Conservation (phyloP, 352 stramenopile genomes). For the Chrysophaeum taylorii region DNA sequence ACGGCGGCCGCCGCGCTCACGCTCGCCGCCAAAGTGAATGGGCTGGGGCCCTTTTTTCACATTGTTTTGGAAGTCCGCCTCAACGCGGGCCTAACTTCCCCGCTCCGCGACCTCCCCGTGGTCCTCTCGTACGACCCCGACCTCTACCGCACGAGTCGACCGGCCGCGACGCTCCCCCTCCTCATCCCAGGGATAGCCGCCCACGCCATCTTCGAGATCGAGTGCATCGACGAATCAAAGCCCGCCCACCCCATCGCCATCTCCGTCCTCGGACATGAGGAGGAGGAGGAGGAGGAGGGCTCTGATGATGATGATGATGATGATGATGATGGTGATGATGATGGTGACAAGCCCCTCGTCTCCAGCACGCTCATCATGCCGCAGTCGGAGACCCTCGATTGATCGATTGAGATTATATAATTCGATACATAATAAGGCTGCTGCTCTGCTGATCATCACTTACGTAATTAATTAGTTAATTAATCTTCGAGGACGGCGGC, state of each 20-base stretch:
- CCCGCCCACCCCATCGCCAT: neutral
- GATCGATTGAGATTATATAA: too few species aligned
- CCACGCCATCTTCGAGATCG: constrained; percentile 14
- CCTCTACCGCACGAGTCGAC: constrained; percentile 3
- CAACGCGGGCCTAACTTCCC: neutral
- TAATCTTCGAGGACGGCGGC: constrained; percentile 27
- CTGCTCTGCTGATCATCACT: too few species aligned
- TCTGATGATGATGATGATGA: neutral
- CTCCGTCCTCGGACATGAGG: neutral
- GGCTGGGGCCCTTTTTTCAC: constrained; percentile 23
- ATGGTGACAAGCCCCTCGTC: neutral
- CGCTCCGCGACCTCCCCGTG: constrained; percentile 15
- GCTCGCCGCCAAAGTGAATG: constrained; percentile 12
- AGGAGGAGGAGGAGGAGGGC: neutral
- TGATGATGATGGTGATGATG: neutral
- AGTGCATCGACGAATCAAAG: constrained; percentile 13
- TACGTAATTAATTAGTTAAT: too few species aligned
- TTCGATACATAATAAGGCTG: too few species aligned
- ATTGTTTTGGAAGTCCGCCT: constrained; percentile 15
- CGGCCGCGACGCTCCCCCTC: neutral
- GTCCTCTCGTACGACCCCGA: constrained; percentile 7
- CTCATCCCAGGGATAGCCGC: constrained; percentile 15
- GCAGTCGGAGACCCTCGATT: constrained; percentile 1
- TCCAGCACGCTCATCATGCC: neutral
- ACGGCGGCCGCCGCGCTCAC: too few species aligned